phyloP scores from a whole-genome alignment of 1,284 basidiomycete genomes.

The Ceratobasidium papillatum region DNA sequence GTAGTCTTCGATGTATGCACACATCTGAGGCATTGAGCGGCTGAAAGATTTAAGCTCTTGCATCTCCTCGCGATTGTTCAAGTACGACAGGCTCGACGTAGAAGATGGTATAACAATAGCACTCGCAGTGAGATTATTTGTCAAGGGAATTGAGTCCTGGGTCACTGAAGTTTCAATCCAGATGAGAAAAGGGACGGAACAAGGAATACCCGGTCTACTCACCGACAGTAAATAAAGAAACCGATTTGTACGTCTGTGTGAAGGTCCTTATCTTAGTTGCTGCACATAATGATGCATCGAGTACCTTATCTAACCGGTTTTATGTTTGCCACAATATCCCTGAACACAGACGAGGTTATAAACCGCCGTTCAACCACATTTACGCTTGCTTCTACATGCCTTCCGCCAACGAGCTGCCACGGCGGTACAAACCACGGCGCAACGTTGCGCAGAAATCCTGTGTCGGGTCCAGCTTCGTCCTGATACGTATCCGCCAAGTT shows the following conservation, averaged over 20 bases:
- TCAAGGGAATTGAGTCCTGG: background rate
- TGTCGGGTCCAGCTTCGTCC: background rate
- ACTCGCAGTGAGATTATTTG: background rate
- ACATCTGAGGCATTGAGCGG: background rate
- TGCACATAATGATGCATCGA: background rate
- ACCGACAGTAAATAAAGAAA: constrained; percentile 3
- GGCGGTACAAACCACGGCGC: background rate
- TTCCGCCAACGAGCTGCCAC: constrained; percentile 5
- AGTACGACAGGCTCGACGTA: background rate
- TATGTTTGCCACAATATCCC: constrained; percentile 12
- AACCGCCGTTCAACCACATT: background rate
- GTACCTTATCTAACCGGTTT: no score
- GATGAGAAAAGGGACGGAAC: no score
- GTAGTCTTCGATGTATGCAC: constrained; percentile 3
- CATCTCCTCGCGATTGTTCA: background rate
- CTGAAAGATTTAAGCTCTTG: background rate
- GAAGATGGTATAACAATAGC: background rate
- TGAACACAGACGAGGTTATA: constrained; percentile 3
- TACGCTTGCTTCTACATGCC: background rate
- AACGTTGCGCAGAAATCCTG: background rate
- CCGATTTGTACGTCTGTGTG: background rate
- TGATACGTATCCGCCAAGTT: background rate
- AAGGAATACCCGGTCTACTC: no score
- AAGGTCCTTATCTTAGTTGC: background rate
- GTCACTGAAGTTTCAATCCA: background rate